phyloP scores from a whole-genome alignment of 1,284 basidiomycete genomes.

The Cerrena zonata region DNA sequence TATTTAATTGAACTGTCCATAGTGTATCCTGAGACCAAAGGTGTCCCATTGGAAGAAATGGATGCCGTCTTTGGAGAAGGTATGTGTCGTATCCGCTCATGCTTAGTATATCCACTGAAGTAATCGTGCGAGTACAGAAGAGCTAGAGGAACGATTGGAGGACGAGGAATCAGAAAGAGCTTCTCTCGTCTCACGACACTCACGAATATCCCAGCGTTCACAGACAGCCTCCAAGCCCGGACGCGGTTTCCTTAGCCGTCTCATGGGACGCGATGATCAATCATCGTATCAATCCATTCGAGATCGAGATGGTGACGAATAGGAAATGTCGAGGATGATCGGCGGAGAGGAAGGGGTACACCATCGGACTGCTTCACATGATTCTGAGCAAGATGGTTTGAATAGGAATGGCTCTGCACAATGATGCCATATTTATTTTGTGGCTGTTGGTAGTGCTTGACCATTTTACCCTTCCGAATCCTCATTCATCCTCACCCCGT shows the following conservation, averaged over 20 bases:
- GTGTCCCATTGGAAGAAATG: slow-evolving; percentile 78
- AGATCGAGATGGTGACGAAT: slow-evolving; percentile 45
- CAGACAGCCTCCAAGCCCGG: slow-evolving; percentile 17
- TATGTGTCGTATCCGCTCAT: slow-evolving; percentile 20
- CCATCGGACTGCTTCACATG: neutral
- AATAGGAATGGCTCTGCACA: slow-evolving; percentile 14
- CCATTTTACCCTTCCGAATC: slow-evolving; percentile 1
- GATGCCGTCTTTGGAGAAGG: slow-evolving; percentile 80
- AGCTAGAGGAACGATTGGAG: slow-evolving; percentile 59
- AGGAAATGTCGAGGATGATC: slow-evolving; percentile 65
- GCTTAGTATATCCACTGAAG: slow-evolving; percentile 13
- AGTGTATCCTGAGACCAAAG: slow-evolving; percentile 82
- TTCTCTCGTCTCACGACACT: slow-evolving; percentile 46
- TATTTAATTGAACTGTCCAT: slow-evolving; percentile 13
- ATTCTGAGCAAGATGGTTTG: slow-evolving; percentile 7
- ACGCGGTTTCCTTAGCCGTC: slow-evolving; percentile 43
- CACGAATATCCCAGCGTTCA: slow-evolving; percentile 30
- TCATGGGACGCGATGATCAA: slow-evolving; percentile 42
- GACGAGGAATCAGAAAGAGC: slow-evolving; percentile 64
- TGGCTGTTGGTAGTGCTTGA: slow-evolving; percentile 14
- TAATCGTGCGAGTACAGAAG: slow-evolving; percentile 32
- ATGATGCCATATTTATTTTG: slow-evolving; percentile 8
- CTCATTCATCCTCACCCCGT: slow-evolving; percentile 16
- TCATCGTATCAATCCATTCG: slow-evolving; percentile 51
- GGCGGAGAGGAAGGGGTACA: slow-evolving; percentile 23